phyloP scores from a whole-genome alignment of 495 filamentous ascomycete species.

The Xylaria flabelliformis region DNA sequence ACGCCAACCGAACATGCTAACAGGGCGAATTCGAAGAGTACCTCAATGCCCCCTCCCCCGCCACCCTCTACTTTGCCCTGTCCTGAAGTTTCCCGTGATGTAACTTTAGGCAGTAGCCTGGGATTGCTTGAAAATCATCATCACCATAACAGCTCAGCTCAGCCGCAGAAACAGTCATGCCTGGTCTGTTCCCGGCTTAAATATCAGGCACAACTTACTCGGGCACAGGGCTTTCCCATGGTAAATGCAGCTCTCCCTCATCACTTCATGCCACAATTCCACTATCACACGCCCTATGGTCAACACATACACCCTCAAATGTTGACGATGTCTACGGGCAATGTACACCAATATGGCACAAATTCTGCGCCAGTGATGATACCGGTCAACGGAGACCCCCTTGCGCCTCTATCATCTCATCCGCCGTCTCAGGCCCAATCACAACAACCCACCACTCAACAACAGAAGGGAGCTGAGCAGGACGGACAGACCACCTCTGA shows the following conservation, averaged over 20 bases:
- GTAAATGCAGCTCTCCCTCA: constrained; percentile 32
- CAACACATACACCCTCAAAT: constrained; percentile 37
- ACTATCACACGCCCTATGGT: constrained; percentile 29
- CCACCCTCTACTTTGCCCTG: neutral
- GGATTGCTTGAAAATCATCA: neutral
- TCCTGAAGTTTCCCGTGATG: neutral
- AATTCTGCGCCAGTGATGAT: constrained; percentile 34
- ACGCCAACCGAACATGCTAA: neutral
- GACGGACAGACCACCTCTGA: constrained; percentile 17
- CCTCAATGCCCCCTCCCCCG: constrained; percentile 33
- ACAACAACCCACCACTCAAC: neutral
- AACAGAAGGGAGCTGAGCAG: constrained; percentile 5
- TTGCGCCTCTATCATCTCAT: constrained; percentile 28
- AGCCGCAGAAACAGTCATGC: constrained; percentile 35
- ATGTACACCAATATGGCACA: constrained; percentile 31
- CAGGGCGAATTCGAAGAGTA: constrained; percentile 9
- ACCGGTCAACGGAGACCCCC: constrained; percentile 29
- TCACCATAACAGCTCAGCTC: constrained; percentile 18
- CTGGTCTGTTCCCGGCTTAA: constrained; percentile 35
- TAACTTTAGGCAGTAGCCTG: neutral
- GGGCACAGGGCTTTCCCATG: constrained; percentile 35
- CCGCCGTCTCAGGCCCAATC: constrained; percentile 12
- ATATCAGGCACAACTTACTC: constrained; percentile 34
- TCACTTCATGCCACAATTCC: constrained; percentile 34
- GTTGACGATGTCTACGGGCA: constrained; percentile 32